Base-by-base conservation (phyloP, 306 rosid genomes). In the Sicyos baderoa region DNA sequence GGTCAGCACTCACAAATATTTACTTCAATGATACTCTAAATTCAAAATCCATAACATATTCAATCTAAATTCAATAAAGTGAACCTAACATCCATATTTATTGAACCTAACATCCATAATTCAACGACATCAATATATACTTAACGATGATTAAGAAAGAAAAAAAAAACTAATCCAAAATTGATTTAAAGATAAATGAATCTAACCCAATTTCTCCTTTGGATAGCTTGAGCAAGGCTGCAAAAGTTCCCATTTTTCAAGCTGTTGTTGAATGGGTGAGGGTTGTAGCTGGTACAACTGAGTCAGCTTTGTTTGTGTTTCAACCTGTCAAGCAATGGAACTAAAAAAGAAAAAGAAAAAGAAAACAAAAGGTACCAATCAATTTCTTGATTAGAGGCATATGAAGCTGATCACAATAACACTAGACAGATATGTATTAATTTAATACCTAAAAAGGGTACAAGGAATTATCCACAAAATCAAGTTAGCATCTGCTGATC, bases 401-500 rank as follows among this genome's bases (percentile, higher is more conserved):
- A 62, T 11, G 29, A 40, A 62, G 50, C 27, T 19, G 70, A 44
- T 63, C 54, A 21, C 17, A 17, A 19, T 63, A n/a, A 8, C 70
- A 64, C 53, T 25, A 52, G 61, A 17, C 27, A 27, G 73, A 14
- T 12, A 27, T 15, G 29, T 64, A 14, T 18, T 45, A 13, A 23
- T 23, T 18, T 45, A 21, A 23, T 15, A 9, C 53, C 72, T 67
- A 67, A 49, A 66, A 45, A 21, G 13, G 17, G 45, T 23, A 67
- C 25, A 48, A 8, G 49, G 19, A 48, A 19, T 48, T 16, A 23
- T 49, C 55, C 15, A 48, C 57, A 8, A 48, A 67, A 67, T 23
- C 72, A 49, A 67, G 57, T 67, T 70, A 29, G 74, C 19, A 29
- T 78, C 80, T 62, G 72, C 70, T 73, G 51, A 79, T 79, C 44